phyloP scores from a whole-genome alignment of 2,329 filamentous ascomycete genomes.

The Hypoxylon sp. region DNA sequence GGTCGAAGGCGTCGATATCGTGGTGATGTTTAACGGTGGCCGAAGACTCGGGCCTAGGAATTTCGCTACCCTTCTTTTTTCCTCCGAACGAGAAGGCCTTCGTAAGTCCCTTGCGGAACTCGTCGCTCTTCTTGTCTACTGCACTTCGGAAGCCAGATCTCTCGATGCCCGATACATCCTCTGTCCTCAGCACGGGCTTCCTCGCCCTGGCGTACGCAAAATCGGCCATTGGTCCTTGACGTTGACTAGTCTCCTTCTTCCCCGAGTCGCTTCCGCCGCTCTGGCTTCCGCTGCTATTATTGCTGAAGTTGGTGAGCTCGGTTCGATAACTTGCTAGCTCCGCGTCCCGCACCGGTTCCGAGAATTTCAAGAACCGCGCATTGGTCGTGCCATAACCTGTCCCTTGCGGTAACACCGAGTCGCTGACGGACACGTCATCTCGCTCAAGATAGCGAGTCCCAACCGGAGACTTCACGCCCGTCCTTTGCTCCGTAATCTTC shows the following conservation, averaged over 20 bases:
- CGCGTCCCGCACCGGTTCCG: conserved; percentile 49
- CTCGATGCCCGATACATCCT: conserved; percentile 63
- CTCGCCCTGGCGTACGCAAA: conserved; percentile 55
- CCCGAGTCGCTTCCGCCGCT: conserved; percentile 50
- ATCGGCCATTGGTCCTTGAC: conserved; percentile 50
- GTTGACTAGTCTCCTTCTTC: conserved; percentile 43
- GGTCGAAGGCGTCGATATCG: conserved; percentile 34
- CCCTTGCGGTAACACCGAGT: conserved; percentile 50
- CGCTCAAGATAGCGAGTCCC: conserved; percentile 48
- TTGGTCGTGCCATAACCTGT: conserved; percentile 55
- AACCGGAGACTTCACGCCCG: conserved; percentile 49
- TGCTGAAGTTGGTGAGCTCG: conserved; percentile 39
- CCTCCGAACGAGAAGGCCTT: conserved; percentile 61
- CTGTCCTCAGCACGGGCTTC: conserved; percentile 55
- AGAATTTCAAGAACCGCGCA: conserved; percentile 56
- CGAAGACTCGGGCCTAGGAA: conserved; percentile 48
- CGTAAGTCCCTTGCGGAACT: conserved; percentile 59
- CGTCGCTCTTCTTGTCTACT: conserved; percentile 65
- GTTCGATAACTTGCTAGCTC: conserved; percentile 42
- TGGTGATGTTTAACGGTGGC: conserved; percentile 48
- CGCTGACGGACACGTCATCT: conserved; percentile 50
- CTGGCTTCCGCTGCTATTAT: conserved; percentile 48
- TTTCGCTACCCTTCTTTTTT: conserved; percentile 49
- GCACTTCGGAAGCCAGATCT: conserved; percentile 61
- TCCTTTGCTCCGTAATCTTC: conserved; percentile 61